A percentile compares a stretch with the other conserved stretches of the same genome.
These are phyloP conservation scores for Colletotrichum simmondsii DNA, from an alignment of 2,329 filamentous ascomycete species.

Conservation along the genomic window DNA sequence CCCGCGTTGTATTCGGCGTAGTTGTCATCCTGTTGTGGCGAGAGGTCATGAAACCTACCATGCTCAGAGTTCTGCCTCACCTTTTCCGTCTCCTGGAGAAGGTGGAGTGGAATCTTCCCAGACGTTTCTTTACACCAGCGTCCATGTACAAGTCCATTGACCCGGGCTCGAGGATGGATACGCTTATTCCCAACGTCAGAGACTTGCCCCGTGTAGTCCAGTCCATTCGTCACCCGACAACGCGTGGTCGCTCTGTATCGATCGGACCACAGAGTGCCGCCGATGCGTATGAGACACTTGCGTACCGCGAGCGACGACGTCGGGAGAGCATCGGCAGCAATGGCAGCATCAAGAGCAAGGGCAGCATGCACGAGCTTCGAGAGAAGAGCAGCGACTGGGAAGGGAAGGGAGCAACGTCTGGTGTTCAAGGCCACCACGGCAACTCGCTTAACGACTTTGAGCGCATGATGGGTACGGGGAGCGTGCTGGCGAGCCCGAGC, in stretches of 20 bases:
- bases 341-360: conserved; percentile 56
- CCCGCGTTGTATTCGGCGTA: conserved; percentile 83
- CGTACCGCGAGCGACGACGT: conserved; percentile 79
- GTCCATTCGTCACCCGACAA: conserved; percentile 79
- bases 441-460: conserved; percentile 72
- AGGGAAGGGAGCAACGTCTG: conserved; percentile 54
- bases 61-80: conserved; percentile 83
- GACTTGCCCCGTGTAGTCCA: conserved; percentile 86
- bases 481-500: conserved; percentile 50
- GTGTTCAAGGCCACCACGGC: conserved; percentile 51
- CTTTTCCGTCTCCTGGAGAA: conserved; percentile 88
- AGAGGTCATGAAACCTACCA: conserved; percentile 84
- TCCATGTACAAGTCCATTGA: conserved; percentile 89
- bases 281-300: conserved; percentile 94
- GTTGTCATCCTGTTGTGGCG: conserved; percentile 89
- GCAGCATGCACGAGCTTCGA: conserved; percentile 54
- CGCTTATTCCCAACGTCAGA: conserved; percentile 88
- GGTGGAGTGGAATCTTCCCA: conserved; percentile 81
- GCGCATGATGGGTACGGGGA: conserved; percentile 77
- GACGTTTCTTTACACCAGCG: conserved; percentile 90
- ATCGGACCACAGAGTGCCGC: conserved; percentile 95
- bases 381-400: conserved; percentile 51
- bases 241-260: conserved; percentile 82
- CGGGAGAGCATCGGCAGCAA: conserved; percentile 67
- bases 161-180: conserved; percentile 76